A percentile compares a stretch with the other conserved stretches of the same genome.
Conservation (phyloP, 805 yeast species). For the Candida ipomoeae region DNA sequence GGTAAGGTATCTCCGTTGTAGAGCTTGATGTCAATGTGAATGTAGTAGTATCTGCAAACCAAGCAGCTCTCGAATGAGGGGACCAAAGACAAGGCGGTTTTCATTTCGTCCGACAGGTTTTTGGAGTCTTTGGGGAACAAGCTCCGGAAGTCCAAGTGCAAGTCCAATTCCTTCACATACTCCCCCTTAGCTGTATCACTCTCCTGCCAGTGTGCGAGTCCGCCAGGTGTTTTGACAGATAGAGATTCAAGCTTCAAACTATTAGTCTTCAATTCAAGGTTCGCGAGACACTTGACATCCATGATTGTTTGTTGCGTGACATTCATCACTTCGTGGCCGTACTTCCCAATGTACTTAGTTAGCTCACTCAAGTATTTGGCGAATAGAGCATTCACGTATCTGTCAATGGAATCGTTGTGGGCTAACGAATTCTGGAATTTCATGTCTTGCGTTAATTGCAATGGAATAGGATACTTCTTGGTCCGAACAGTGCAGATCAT, state of each 20-base stretch:
- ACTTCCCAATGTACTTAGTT: conserved; percentile 12
- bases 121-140: conserved; percentile 11
- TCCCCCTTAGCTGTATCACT: conserved; percentile 1
- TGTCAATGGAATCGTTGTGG: conserved; percentile 20
- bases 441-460: conserved; percentile 16
- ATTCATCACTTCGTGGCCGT: conserved; percentile 19
- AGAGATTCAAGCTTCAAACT: conserved; percentile 17
- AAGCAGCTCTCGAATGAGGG: conserved; percentile 30
- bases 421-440: conserved; percentile 12
- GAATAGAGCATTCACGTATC: conserved; percentile 21
- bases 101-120: conserved; percentile 12
- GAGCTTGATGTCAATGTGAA: conserved; percentile 17
- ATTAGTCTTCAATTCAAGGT: conserved; percentile 21
- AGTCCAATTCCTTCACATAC: conserved; percentile 5
- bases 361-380: conserved; percentile 18
- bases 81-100: conserved; percentile 19
- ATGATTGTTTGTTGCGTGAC: conserved; percentile 19
- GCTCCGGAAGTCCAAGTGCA: conserved; percentile 12
- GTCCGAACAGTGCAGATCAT: conserved; percentile 23
- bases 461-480: conserved; percentile 24
- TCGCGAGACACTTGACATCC: conserved; percentile 26
- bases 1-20: conserved; percentile 18
- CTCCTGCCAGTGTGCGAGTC: conserved; percentile 12
- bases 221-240: conserved; percentile 9
- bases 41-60: conserved; percentile 25